Base-by-base conservation (phyloP, 192 early-diverging fungal genomes). In the Dispira simplex region DNA sequence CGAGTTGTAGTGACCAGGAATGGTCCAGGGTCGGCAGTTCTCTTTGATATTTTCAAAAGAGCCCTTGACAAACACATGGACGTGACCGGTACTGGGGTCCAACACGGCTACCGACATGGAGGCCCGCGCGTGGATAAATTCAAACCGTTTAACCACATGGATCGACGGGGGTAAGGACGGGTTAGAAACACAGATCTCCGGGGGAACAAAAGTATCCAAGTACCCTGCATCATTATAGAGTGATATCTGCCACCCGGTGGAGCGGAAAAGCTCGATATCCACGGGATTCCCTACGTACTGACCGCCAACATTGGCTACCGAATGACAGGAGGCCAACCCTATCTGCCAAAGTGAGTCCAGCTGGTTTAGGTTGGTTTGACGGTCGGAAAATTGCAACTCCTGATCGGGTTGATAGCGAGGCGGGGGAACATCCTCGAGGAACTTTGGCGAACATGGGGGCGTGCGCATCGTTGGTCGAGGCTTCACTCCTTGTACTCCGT, bases 191-290 rank as follows among this genome's bases (percentile, higher is more conserved):
- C 32, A 4, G 32, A 25, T 66, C 32, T 39, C 32, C 6, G 32
- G 32, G 32, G 32, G 32, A 39, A 39, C 32, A 39, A 39, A 39
- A 39, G 32, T 39, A 39, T 39, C 32, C 6, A 39, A 39, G 6
- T 39, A 39, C 6, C 32, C 6, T 39, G 6, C 32, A 39, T 39
- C 32, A 6, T 6, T 39, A 6, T 1, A 39, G 3, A 6, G 32
- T 39, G 32, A 39, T 39, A 26, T 46, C 28, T 46, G 58, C 57
- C 54, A 46, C 43, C 54, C 65, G 1, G 84, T 84, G 21, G 72
- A 65, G 14, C 71, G 66, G 70, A 88, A 88, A 71, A 85, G 82
- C 63, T 83, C 84, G 53, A 83, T 62, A 62, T 89, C 87, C 18
- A 89, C 79, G 6, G 81, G 75, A 65, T 84, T 79, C 12, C 86